Evolutionary conservation across 2,329 filamentous ascomycete genomes (phyloP).

Genomic region (Zasmidium cellare): DNA sequence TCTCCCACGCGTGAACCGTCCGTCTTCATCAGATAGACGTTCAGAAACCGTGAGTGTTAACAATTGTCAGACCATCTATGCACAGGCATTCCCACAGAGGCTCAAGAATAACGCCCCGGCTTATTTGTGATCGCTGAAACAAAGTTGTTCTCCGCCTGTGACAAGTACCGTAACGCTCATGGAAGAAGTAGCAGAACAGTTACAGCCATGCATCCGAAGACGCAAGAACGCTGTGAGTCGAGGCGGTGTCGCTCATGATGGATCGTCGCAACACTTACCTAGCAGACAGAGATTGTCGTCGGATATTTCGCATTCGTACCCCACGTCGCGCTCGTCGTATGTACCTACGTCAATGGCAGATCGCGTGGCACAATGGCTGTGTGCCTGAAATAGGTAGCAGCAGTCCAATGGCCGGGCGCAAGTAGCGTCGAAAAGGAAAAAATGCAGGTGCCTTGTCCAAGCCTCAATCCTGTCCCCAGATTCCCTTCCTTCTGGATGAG

Average conservation of each 20-base stretch:
- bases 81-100: slow-evolving; percentile 1
- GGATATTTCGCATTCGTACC: neutral
- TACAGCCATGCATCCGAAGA: slow-evolving; percentile 2
- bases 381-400: no score
- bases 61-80: slow-evolving; percentile 15
- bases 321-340: neutral
- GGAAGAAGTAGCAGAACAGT: slow-evolving; percentile 10
- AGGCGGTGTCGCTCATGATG: slow-evolving; percentile 8
- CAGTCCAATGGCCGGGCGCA: no score
- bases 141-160: slow-evolving; percentile 13
- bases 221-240: slow-evolving; percentile 8
- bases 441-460: neutral
- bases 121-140: slow-evolving; percentile 16
- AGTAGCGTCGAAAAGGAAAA: neutral
- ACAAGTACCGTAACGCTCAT: slow-evolving; percentile 14
- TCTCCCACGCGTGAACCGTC: no score
- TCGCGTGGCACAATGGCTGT: no score
- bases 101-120: slow-evolving; percentile 8
- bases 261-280: neutral
- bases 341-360: neutral
- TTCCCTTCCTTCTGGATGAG: neutral
- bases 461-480: neutral
- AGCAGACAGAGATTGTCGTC: neutral
- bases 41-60: no score
- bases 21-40: no score